phyloP scores from a whole-genome alignment of 768 basidiomycete species.

The Suillus placidus region DNA sequence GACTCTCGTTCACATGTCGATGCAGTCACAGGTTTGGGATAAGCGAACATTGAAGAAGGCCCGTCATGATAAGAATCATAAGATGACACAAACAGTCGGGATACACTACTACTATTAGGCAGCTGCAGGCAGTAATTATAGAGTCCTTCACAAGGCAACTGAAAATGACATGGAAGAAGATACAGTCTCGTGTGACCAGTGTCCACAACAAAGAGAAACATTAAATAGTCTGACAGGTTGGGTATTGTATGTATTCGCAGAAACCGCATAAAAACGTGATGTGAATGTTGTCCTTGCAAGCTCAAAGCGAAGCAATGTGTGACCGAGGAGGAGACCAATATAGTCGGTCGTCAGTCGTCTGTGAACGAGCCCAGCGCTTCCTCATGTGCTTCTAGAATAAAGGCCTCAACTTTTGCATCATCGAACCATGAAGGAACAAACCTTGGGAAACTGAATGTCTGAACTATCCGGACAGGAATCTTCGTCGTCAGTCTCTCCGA shows the following conservation, averaged over 20 bases:
- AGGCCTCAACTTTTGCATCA: not conserved
- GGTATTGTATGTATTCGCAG: not conserved
- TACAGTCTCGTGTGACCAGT: not conserved
- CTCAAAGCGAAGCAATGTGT: not conserved
- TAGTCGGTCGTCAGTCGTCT: not conserved
- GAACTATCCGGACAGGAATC: not conserved
- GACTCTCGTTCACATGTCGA: not conserved
- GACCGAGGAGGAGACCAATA: constrained; percentile 1
- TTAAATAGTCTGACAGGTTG: not conserved
- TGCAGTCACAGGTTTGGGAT: not conserved
- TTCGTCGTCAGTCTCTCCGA: constrained; percentile 20
- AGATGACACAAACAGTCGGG: not conserved
- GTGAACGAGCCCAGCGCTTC: constrained; percentile 19
- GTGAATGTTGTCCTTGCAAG: not conserved
- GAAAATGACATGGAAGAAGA: constrained; percentile 1
- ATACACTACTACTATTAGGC: not conserved
- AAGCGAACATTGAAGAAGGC: not conserved
- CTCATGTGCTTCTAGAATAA: constrained; percentile 21
- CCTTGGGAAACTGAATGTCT: constrained; percentile 23
- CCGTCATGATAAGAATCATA: not conserved
- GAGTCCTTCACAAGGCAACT: not conserved
- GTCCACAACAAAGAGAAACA: not conserved
- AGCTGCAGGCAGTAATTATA: not conserved
- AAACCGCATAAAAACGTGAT: not conserved
- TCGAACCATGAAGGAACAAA: not conserved